A percentile compares a stretch with the other conserved stretches of the same genome.
Evolutionary conservation across 1,284 basidiomycete species (phyloP).

Genomic region (Vanrija sp.): DNA sequence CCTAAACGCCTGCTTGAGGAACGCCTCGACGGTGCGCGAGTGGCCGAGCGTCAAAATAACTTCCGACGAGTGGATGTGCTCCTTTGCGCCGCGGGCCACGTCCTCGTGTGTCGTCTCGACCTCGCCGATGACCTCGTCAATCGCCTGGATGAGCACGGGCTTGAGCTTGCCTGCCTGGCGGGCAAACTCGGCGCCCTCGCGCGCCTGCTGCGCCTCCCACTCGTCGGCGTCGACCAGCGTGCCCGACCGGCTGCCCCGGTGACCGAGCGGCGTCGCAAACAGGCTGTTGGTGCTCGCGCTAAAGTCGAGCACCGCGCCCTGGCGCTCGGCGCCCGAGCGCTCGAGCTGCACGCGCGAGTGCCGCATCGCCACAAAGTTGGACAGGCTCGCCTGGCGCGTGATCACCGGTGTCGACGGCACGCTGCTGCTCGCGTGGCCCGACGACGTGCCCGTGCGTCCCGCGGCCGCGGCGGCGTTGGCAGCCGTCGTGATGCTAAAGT

Average conservation of each 20-base stretch:
- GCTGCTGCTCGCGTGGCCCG: background rate
- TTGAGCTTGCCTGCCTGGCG: conserved; percentile 48
- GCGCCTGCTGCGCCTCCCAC: conserved; percentile 5
- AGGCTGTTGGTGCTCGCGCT: conserved; percentile 28
- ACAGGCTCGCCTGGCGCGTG: conserved; percentile 32
- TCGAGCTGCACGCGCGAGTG: conserved; percentile 47
- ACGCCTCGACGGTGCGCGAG: conserved; percentile 89
- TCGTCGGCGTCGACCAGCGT: background rate
- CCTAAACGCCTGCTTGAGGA: conserved; percentile 84
- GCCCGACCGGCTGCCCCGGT: background rate
- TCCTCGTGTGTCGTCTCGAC: conserved; percentile 93
- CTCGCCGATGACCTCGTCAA: conserved; percentile 91
- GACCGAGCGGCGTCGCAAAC: conserved; percentile 31
- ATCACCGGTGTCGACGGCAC: conserved; percentile 12
- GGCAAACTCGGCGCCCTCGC: conserved; percentile 41
- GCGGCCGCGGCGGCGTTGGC: background rate
- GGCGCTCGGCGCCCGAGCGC: conserved; percentile 15
- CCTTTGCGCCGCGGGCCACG: conserved; percentile 87
- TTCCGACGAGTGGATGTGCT: conserved; percentile 96
- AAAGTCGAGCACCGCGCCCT: conserved; percentile 10
- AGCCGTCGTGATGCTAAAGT: conserved; percentile 27
- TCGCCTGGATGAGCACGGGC: conserved; percentile 72
- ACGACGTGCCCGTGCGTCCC: no score
- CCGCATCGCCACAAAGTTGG: conserved; percentile 49
- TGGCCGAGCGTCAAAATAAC: conserved; percentile 95